Evolutionary conservation across 108 stramenopile species (phyloP).

Genomic region (Tribonema minus): DNA sequence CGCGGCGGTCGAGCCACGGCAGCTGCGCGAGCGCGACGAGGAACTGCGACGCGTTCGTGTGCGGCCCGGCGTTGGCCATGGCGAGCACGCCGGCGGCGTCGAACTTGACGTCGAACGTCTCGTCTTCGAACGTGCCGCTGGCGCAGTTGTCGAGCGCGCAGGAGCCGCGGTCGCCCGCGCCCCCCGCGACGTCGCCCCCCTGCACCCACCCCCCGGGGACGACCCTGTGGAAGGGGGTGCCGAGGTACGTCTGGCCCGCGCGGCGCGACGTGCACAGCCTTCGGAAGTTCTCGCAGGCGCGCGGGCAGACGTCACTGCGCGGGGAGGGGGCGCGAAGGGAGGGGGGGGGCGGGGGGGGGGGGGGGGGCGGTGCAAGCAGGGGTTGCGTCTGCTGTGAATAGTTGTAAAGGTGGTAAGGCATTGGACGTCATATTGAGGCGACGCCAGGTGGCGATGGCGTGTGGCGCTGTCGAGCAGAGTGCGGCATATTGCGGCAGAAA

Average conservation of each 20-base stretch:
- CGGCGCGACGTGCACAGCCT: slow-evolving; percentile 4
- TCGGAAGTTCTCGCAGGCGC: slow-evolving; percentile 50
- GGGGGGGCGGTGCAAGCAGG: too few relatives aligned
- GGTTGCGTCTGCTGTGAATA: too few relatives aligned
- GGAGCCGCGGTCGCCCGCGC: slow-evolving; percentile 25
- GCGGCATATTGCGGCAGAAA: too few relatives aligned
- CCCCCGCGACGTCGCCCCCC: slow-evolving; percentile 40
- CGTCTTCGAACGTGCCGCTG: slow-evolving; percentile 58
- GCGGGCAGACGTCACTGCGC: slow-evolving; percentile 31
- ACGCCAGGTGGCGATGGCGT: too few relatives aligned
- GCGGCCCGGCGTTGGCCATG: slow-evolving; percentile 63
- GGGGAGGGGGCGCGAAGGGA: too few relatives aligned
- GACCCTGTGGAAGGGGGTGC: slow-evolving; percentile 33
- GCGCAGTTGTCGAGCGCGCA: too few relatives aligned
- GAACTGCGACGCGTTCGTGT: slow-evolving; percentile 69
- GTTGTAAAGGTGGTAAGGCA: too few relatives aligned
- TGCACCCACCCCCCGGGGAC: slow-evolving; percentile 28
- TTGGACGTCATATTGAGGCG: too few relatives aligned
- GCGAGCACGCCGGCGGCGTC: slow-evolving; percentile 53
- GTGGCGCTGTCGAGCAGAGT: too few relatives aligned
- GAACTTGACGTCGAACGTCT: slow-evolving; percentile 62
- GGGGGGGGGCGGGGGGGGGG: too few relatives aligned
- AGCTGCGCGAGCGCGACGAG: slow-evolving; percentile 88
- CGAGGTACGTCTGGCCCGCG: slow-evolving; percentile 5
- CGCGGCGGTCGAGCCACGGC: slow-evolving; percentile 63